Conservation (phyloP, 2,329 filamentous ascomycete species). For the Alternaria triticina region DNA sequence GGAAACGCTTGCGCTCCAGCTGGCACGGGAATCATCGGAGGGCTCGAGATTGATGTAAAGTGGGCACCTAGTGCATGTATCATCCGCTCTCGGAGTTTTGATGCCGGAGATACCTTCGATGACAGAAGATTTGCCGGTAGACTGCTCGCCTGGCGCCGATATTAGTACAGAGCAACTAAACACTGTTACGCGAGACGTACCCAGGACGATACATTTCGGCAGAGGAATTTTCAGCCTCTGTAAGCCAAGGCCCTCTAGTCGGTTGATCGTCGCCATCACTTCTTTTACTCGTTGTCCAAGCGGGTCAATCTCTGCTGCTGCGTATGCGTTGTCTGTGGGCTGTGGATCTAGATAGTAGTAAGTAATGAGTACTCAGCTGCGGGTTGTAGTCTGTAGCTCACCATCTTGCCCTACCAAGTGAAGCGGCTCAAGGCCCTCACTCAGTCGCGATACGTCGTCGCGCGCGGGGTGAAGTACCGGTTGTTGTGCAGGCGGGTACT, state of each 20-base stretch:
- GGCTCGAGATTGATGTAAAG: conserved; percentile 76
- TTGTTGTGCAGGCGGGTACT: neutral
- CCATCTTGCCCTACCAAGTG: conserved; percentile 3
- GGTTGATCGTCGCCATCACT: conserved; percentile 68
- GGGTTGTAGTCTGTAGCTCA: neutral
- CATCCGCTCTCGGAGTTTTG: conserved; percentile 71
- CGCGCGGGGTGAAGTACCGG: neutral
- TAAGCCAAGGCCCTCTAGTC: conserved; percentile 73
- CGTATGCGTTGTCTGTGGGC: neutral
- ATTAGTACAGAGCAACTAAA: neutral
- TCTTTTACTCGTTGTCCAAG: conserved; percentile 70
- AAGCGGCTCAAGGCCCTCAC: conserved; percentile 11
- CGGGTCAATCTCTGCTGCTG: conserved; percentile 16
- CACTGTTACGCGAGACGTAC: conserved; percentile 42
- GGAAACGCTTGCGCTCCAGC: conserved; percentile 72
- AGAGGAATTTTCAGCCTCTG: conserved; percentile 70
- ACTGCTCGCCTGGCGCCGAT: conserved; percentile 65
- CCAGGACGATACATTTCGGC: conserved; percentile 81
- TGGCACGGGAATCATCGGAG: conserved; percentile 51
- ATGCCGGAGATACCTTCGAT: conserved; percentile 64
- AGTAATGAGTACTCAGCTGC: neutral
- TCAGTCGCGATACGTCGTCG: conserved; percentile 12
- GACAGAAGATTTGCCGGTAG: conserved; percentile 76
- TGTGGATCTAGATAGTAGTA: neutral
- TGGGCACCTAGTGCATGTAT: conserved; percentile 81